phyloP scores from a whole-genome alignment of 1,139 yeast species.

The Pichia sp. region DNA sequence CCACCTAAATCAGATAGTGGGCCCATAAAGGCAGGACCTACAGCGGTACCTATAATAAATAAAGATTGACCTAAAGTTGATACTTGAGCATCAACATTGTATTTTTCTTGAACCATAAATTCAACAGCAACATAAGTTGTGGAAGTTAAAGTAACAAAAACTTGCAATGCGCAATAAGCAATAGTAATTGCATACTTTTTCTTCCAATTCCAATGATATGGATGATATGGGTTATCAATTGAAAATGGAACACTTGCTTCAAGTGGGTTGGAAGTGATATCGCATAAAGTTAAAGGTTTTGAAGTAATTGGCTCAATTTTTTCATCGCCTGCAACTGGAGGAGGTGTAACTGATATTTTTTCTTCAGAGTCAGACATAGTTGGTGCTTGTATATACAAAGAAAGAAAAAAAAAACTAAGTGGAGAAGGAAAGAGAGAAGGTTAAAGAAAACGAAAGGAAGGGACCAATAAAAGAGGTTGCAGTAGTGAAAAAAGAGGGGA shows the following conservation, averaged over 20 bases:
- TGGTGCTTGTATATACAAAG: neutral
- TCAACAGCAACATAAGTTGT: constrained; percentile 30
- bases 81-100: constrained; percentile 25
- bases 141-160: constrained; percentile 29
- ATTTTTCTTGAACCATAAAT: constrained; percentile 24
- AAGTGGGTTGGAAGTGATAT: constrained; percentile 24
- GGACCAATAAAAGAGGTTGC: no score
- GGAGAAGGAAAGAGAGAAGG: neutral
- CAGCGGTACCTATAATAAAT: constrained; percentile 36
- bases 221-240: constrained; percentile 28
- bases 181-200: constrained; percentile 23
- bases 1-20: constrained; percentile 62
- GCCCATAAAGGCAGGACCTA: constrained; percentile 69
- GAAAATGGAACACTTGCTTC: constrained; percentile 26
- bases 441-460: no score
- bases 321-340: neutral
- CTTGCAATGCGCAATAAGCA: constrained; percentile 27
- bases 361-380: constrained; percentile 16
- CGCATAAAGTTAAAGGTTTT: constrained; percentile 22
- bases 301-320: constrained; percentile 13
- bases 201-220: constrained; percentile 27
- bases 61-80: constrained; percentile 31
- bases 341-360: constrained; percentile 7
- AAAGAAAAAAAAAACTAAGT: neutral
- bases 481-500: no score